Conservation (phyloP, 768 basidiomycete genomes). For the Fomitopsis pulvina region DNA sequence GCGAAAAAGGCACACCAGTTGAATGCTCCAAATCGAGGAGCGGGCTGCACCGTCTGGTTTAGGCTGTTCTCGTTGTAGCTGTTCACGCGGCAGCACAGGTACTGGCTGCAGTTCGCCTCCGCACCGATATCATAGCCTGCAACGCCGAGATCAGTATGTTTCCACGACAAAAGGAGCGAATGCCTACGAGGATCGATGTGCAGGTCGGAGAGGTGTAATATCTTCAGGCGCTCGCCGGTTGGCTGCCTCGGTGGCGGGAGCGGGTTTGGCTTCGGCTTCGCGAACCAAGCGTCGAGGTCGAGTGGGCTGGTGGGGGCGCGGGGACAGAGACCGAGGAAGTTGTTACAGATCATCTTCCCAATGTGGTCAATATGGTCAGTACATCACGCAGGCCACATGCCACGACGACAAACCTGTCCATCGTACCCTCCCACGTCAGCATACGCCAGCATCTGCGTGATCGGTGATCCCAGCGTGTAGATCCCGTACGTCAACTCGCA, state of each 20-base stretch:
- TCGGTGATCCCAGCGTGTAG: slow-evolving; percentile 46
- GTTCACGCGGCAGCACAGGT: slow-evolving; percentile 58
- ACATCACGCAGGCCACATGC: background rate
- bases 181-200: slow-evolving; percentile 63
- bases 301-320: slow-evolving; percentile 54
- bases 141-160: slow-evolving; percentile 52
- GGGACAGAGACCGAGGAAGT: slow-evolving; percentile 51
- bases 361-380: background rate
- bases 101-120: slow-evolving; percentile 66
- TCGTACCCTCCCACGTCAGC: slow-evolving; percentile 69
- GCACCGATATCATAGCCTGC: slow-evolving; percentile 62
- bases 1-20: slow-evolving; percentile 31
- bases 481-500: slow-evolving; percentile 45
- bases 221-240: slow-evolving; percentile 61
- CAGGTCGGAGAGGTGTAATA: slow-evolving; percentile 69
- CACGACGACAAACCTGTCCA: slow-evolving; percentile 62
- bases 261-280: slow-evolving; percentile 68
- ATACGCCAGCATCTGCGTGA: slow-evolving; percentile 67
- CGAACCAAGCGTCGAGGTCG: slow-evolving; percentile 63
- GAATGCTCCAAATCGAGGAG: slow-evolving; percentile 65
- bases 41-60: slow-evolving; percentile 43
- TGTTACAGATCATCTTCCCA: slow-evolving; percentile 49
- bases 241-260: slow-evolving; percentile 49
- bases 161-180: slow-evolving; percentile 24
- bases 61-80: slow-evolving; percentile 44